Percentiles rank a stretch among this genome's conserved stretches.
Conservation (phyloP, 306 rosid species). For the Luffa aegyptiaca region DNA sequence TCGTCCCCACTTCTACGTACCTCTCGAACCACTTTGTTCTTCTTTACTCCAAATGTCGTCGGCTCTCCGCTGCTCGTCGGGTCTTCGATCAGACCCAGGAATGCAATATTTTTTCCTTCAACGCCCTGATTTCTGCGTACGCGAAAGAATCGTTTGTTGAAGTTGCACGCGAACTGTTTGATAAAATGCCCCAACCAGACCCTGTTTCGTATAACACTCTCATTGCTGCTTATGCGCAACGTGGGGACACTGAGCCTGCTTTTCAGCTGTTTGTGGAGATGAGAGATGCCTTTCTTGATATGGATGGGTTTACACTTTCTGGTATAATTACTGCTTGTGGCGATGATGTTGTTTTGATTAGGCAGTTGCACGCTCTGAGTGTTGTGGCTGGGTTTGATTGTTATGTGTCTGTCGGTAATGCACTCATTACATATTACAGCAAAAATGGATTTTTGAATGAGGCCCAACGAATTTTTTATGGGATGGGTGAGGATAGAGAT, state of each 20-base stretch:
- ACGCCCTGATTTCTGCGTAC: constrained; percentile 28
- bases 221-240: constrained; percentile 48
- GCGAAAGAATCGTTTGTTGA: constrained; percentile 12
- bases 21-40: constrained; percentile 42
- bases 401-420: constrained; percentile 52
- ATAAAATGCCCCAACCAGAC: constrained; percentile 2
- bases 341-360: constrained; percentile 30
- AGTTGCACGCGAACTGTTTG: constrained; percentile 8
- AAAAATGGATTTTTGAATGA: constrained; percentile 41
- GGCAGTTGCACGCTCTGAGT: constrained; percentile 36
- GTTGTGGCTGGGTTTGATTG: constrained; percentile 43
- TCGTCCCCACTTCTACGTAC: constrained; percentile 25
- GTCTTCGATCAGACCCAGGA: constrained; percentile 23
- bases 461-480: constrained; percentile 35
- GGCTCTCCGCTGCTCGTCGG: constrained; percentile 23
- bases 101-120: constrained; percentile 41
- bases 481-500: neutral
- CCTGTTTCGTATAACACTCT: constrained; percentile 23
- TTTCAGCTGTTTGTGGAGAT: constrained; percentile 33
- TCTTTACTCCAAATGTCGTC: constrained; percentile 39
- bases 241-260: constrained; percentile 29
- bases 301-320: constrained; percentile 68
- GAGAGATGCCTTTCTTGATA: constrained; percentile 25
- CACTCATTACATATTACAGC: constrained; percentile 40
- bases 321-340: constrained; percentile 27